Evolutionary conservation across 805 yeast genomes (phyloP).

Genomic region (Pichia insulana): DNA sequence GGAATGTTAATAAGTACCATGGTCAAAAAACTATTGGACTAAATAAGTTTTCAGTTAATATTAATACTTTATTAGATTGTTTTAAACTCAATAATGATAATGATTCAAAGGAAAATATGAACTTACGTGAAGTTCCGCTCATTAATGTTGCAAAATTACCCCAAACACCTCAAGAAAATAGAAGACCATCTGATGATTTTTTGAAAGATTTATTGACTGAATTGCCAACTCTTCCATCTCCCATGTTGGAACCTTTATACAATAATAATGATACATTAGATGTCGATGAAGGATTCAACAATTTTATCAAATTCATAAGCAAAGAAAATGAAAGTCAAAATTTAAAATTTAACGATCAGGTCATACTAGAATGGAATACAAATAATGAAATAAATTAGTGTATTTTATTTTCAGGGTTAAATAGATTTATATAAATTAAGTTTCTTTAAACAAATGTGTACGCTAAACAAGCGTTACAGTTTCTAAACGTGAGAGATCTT

Average conservation of each 20-base stretch:
- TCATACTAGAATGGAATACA: not conserved
- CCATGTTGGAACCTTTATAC: not conserved
- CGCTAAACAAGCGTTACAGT: no score
- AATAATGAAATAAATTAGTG: not conserved
- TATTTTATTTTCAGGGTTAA: no score
- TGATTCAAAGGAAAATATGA: not conserved
- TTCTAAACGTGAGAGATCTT: conserved; percentile 1
- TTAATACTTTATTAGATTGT: conserved; percentile 19
- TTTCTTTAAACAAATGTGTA: no score
- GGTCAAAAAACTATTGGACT: conserved; percentile 18
- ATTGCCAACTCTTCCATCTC: no score
- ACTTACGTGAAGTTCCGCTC: no score
- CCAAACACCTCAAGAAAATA: no score
- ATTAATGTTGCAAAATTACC: no score
- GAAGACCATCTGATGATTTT: no score
- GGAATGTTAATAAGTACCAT: conserved; percentile 9
- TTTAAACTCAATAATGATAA: conserved; percentile 1
- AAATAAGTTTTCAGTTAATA: conserved; percentile 25
- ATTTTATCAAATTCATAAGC: not conserved
- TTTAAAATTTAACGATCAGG: not conserved
- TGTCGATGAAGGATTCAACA: not conserved
- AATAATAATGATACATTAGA: not conserved
- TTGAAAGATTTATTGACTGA: no score
- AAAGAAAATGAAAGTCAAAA: not conserved
- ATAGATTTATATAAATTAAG: no score